phyloP scores from a whole-genome alignment of 2,329 filamentous ascomycete species.

The Alternaria metachromatica region DNA sequence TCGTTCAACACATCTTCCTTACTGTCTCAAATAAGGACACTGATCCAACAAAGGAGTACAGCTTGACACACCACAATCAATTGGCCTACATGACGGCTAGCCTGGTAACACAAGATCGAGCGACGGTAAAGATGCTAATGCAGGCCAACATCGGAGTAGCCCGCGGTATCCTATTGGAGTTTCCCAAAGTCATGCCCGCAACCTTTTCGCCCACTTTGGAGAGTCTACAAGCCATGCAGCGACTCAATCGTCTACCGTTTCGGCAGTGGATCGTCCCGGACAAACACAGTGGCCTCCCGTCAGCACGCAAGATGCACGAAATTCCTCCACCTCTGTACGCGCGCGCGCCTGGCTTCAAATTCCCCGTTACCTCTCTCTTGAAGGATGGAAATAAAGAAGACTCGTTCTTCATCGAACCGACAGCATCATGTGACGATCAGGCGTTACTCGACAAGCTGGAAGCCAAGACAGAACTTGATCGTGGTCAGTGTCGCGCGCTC shows the following conservation, averaged over 20 bases:
- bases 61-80: constrained; percentile 9
- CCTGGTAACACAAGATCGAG: constrained; percentile 22
- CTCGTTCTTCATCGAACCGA: constrained; percentile 14
- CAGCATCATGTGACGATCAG: constrained; percentile 21
- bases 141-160: constrained; percentile 10
- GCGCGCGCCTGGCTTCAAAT: constrained; percentile 24
- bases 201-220: constrained; percentile 41
- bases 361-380: constrained; percentile 24
- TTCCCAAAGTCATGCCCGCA: constrained; percentile 34
- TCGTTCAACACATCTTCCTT: constrained; percentile 36
- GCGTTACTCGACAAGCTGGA: constrained; percentile 21
- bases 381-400: neutral
- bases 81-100: constrained; percentile 21
- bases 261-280: constrained; percentile 35
- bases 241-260: constrained; percentile 33
- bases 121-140: constrained; percentile 19
- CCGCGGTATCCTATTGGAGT: constrained; percentile 35
- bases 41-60: constrained; percentile 11
- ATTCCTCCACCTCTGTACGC: constrained; percentile 40
- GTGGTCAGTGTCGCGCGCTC: constrained; percentile 58
- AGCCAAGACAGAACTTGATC: constrained; percentile 54
- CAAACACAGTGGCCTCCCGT: neutral
- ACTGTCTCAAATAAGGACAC: constrained; percentile 22
- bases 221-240: constrained; percentile 34
- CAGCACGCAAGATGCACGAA: constrained; percentile 3